phyloP scores from a whole-genome alignment of 1,139 yeast species.

The Hyphopichia fennica region DNA sequence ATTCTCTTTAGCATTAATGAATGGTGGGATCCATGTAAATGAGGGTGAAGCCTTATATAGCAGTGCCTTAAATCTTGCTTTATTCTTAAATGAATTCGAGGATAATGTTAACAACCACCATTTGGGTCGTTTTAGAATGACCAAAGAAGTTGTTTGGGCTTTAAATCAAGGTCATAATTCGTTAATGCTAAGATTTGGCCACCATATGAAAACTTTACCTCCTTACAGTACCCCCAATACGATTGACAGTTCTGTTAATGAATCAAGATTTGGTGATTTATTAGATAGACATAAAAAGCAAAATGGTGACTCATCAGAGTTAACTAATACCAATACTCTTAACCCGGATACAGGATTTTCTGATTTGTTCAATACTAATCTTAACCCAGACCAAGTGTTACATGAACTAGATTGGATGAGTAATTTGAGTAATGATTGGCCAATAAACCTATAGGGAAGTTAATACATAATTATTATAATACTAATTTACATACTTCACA shows the following conservation, averaged over 20 bases:
- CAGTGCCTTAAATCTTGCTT: background rate
- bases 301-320: too few species aligned
- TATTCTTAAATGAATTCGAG: background rate
- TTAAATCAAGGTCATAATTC: background rate
- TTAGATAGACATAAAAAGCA: too few species aligned
- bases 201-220: background rate
- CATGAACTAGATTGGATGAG: background rate
- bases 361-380: background rate
- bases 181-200: background rate
- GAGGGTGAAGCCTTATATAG: background rate
- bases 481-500: too few species aligned
- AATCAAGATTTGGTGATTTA: background rate
- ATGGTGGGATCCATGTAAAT: background rate
- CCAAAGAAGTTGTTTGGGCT: background rate
- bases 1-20: background rate
- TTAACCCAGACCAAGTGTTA: background rate
- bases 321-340: background rate
- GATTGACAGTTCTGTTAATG: background rate
- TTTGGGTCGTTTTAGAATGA: background rate
- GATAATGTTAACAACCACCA: background rate
- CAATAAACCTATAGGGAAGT: background rate
- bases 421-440: background rate
- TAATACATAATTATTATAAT: too few species aligned
- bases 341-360: background rate
- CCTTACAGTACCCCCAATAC: background rate